A percentile compares a stretch with the other conserved stretches of the same genome.
Evolutionary conservation across 1,139 yeast species (phyloP).

Genomic region (Magnusiomyces paraingens): DNA sequence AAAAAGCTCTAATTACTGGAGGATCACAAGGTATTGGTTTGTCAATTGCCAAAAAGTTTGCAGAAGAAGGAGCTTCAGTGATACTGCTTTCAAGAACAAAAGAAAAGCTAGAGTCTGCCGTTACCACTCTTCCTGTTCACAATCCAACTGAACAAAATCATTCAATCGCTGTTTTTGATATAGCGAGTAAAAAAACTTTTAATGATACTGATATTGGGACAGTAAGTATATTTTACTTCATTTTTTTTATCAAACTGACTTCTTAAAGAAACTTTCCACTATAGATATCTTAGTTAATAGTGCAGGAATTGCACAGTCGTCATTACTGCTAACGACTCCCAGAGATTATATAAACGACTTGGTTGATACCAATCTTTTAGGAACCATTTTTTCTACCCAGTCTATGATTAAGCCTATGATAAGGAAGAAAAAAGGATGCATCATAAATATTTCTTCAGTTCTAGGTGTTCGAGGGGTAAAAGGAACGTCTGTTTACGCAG

Average conservation of each 20-base stretch:
- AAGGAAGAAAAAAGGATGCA: conserved; percentile 34
- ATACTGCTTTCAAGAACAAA: conserved; percentile 55
- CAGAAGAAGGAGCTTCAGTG: conserved; percentile 55
- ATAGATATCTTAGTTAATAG: conserved; percentile 59
- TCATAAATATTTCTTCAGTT: conserved; percentile 69
- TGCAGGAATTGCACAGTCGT: conserved; percentile 71
- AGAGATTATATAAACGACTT: conserved; percentile 42
- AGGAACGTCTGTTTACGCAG: conserved; percentile 75
- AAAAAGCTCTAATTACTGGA: conserved; percentile 53
- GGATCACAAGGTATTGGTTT: conserved; percentile 82
- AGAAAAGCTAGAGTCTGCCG: conserved; percentile 34
- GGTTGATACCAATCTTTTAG: conserved; percentile 54
- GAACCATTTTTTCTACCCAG: conserved; percentile 58
- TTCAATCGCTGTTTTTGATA: conserved; percentile 46
- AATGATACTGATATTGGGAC: conserved; percentile 17
- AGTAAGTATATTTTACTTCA: conserved; percentile 10
- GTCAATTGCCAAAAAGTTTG: conserved; percentile 53
- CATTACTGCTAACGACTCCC: conserved; percentile 45
- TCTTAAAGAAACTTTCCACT: conserved; percentile 14
- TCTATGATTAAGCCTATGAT: conserved; percentile 46
- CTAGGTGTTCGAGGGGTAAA: conserved; percentile 44
- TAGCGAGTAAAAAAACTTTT: conserved; percentile 34
- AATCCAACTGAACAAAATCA: conserved; percentile 39
- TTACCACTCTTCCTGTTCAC: conserved; percentile 34
- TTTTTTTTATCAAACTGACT: conserved; percentile 16